A percentile compares a stretch with the other conserved stretches of the same genome.
phyloP scores from a whole-genome alignment of 176 grass and related monocot genomes.

The Secale cereale region DNA sequence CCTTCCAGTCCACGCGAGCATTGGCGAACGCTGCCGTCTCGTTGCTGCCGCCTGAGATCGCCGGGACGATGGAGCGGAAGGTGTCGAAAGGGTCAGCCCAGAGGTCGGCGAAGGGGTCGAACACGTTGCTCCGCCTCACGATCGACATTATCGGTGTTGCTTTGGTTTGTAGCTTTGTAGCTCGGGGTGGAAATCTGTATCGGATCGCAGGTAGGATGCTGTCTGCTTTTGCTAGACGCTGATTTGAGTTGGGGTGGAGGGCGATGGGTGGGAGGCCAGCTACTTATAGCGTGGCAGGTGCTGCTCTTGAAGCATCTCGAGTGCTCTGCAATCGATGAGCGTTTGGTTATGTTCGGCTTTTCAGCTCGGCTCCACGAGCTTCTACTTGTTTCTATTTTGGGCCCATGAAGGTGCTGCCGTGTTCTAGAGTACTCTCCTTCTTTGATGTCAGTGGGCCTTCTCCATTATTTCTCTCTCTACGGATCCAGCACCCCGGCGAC shows the following conservation, averaged over 20 bases:
- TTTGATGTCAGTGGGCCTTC: no score
- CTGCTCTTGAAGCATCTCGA: neutral
- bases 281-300: no score
- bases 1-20: conserved; percentile 32
- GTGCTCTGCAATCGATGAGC: conserved; percentile 3
- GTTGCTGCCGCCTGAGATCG: neutral
- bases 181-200: neutral
- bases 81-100: conserved; percentile 29
- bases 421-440: no score
- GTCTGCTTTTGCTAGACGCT: neutral
- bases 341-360: no score
- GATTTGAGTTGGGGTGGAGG: no score
- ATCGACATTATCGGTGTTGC: conserved; percentile 20
- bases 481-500: no score
- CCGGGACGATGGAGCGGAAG: conserved; percentile 26
- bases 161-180: neutral
- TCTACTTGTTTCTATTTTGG: no score
- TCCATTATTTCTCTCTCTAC: no score
- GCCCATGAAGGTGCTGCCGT: no score
- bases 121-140: conserved; percentile 40
- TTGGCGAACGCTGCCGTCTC: conserved; percentile 18
- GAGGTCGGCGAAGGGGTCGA: conserved; percentile 42
- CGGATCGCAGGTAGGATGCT: neutral
- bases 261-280: no score
- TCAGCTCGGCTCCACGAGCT: no score